phyloP scores from a whole-genome alignment of 805 yeast species.

The Saccharomyces kudriavzevii region DNA sequence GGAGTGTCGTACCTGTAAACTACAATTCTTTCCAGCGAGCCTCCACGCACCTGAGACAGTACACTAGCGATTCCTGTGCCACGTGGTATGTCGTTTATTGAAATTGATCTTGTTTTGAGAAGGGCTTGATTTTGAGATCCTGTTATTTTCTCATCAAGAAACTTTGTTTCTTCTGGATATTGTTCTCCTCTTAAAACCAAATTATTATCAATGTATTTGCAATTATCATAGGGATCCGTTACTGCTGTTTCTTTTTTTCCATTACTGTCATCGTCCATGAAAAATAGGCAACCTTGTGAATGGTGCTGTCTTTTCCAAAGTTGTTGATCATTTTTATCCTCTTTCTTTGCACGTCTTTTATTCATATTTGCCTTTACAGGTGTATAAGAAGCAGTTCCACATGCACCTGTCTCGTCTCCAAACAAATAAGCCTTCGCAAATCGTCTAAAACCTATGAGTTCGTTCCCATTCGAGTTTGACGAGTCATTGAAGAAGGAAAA shows the following conservation, averaged over 20 bases:
- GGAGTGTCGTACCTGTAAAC: slow-evolving; percentile 13
- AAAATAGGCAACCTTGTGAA: background rate
- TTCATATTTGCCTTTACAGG: background rate
- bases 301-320: background rate
- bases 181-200: background rate
- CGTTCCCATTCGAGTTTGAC: slow-evolving; percentile 7
- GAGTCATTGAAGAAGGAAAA: slow-evolving; percentile 10
- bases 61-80: slow-evolving; percentile 42
- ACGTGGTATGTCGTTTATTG: slow-evolving; percentile 34
- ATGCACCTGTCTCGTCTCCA: slow-evolving; percentile 5
- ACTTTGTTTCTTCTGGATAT: background rate
- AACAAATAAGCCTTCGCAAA: slow-evolving; percentile 20
- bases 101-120: slow-evolving; percentile 15
- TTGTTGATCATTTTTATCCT: background rate
- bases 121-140: background rate
- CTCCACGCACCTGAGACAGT: slow-evolving; percentile 54
- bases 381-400: background rate
- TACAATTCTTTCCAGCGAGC: slow-evolving; percentile 52
- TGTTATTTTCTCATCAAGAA: background rate
- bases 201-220: background rate
- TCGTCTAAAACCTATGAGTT: slow-evolving; percentile 24
- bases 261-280: background rate
- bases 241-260: background rate
- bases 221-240: background rate
- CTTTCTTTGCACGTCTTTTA: background rate